Evolutionary conservation across 2,329 filamentous ascomycete species (phyloP).

Genomic region (Penicillium sp.): DNA sequence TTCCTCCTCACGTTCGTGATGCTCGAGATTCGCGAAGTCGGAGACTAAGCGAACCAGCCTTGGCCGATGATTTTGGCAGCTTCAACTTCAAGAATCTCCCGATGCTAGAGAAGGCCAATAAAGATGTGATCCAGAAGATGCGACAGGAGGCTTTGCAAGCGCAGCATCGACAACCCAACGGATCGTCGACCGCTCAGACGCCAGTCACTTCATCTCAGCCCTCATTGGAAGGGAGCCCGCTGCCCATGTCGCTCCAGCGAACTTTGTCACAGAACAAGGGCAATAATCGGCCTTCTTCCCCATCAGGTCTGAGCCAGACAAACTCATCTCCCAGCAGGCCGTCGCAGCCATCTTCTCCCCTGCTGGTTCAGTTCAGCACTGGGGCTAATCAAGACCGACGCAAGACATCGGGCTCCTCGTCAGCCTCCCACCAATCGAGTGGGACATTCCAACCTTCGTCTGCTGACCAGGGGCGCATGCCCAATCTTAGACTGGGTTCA

Average conservation of each 20-base stretch:
- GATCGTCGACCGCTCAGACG: conserved; percentile 26
- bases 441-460: conserved; percentile 67
- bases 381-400: conserved; percentile 77
- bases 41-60: conserved; percentile 84
- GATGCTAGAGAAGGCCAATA: conserved; percentile 95
- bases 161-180: conserved; percentile 51
- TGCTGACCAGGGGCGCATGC: conserved; percentile 67
- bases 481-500: conserved; percentile 52
- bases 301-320: conserved; percentile 72
- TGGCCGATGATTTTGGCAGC: conserved; percentile 88
- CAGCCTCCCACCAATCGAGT: conserved; percentile 74
- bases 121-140: conserved; percentile 96
- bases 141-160: conserved; percentile 82
- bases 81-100: conserved; percentile 98
- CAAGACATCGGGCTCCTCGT: conserved; percentile 89
- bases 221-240: conserved; percentile 77
- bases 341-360: conserved; percentile 80
- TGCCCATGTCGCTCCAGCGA: conserved; percentile 76
- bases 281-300: conserved; percentile 76
- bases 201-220: conserved; percentile 41
- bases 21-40: conserved; percentile 82
- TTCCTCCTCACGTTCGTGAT: conserved; percentile 93
- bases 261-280: conserved; percentile 80
- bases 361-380: conserved; percentile 95
- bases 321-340: conserved; percentile 84